A percentile compares a stretch with the other conserved stretches of the same genome.
Evolutionary conservation across 2,329 filamentous ascomycete species (phyloP).

Genomic region (Triangularia verruculosa): DNA sequence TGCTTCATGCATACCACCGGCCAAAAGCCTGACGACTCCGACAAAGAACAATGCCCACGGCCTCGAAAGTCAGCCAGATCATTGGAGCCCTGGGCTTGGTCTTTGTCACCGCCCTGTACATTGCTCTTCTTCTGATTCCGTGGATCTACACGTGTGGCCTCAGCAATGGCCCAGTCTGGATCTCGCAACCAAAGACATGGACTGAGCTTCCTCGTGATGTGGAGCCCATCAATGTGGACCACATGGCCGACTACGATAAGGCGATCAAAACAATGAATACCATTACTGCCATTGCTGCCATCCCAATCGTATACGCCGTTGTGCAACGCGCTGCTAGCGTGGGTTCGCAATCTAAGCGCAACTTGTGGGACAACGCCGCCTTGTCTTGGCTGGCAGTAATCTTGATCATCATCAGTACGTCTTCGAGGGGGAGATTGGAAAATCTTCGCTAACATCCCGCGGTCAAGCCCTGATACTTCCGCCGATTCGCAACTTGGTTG

Average conservation of each 20-base stretch:
- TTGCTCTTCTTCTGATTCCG: background rate
- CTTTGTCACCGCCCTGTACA: background rate
- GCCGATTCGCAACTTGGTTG: background rate
- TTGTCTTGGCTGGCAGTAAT: background rate
- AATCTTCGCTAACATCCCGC: background rate
- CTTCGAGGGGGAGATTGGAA: background rate
- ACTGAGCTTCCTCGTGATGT: background rate
- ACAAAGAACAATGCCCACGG: background rate
- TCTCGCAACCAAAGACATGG: background rate
- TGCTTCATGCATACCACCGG: no score
- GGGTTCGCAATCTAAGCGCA: background rate
- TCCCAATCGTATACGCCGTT: background rate
- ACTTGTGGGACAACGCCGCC: background rate
- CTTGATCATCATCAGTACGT: background rate
- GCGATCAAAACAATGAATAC: background rate
- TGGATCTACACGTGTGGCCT: background rate
- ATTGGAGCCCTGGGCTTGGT: background rate
- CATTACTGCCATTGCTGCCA: background rate
- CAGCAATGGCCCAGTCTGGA: background rate
- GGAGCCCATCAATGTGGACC: background rate
- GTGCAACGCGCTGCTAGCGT: background rate
- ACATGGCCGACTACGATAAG: background rate
- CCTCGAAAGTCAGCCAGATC: background rate
- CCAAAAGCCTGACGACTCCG: background rate
- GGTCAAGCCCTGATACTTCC: background rate